Evolutionary conservation across 352 stramenopile genomes (phyloP).

Genomic region (Peronospora belbahrii): DNA sequence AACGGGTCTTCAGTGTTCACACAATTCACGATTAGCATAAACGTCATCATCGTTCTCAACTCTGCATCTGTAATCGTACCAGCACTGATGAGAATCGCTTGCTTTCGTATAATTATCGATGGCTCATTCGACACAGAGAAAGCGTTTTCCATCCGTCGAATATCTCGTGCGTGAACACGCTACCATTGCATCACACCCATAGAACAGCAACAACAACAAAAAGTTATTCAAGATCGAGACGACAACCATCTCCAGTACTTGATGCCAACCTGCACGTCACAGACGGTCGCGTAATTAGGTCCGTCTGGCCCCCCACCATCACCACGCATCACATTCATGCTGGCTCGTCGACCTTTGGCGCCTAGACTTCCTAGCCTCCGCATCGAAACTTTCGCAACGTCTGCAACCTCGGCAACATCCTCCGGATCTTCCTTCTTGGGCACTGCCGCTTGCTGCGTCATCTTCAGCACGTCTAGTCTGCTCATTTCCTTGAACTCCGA

Average conservation of each 20-base stretch:
- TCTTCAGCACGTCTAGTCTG: slow-evolving; percentile 44
- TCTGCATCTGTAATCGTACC: slow-evolving; percentile 17
- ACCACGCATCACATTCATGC: slow-evolving; percentile 13
- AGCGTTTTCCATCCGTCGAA: slow-evolving; percentile 64
- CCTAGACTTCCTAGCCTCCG: slow-evolving; percentile 19
- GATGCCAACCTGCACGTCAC: slow-evolving; percentile 31
- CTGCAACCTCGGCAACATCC: slow-evolving; percentile 8
- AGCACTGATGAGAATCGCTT: slow-evolving; percentile 72
- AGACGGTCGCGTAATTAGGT: slow-evolving; percentile 28
- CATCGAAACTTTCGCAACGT: slow-evolving; percentile 7
- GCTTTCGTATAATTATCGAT: slow-evolving; percentile 67
- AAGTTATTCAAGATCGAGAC: neutral
- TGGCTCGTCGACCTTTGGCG: slow-evolving; percentile 17
- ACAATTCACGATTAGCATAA: slow-evolving; percentile 2
- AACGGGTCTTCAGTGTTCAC: too few species aligned
- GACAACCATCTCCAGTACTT: neutral
- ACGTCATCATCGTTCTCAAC: neutral
- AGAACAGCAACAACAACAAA: too few species aligned
- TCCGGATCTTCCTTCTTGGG: slow-evolving; percentile 13
- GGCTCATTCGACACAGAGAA: slow-evolving; percentile 71
- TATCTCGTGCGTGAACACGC: slow-evolving; percentile 66
- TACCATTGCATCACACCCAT: slow-evolving; percentile 13
- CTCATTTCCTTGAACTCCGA: slow-evolving; percentile 48
- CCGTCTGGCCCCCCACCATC: slow-evolving; percentile 12
- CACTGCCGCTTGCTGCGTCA: slow-evolving; percentile 45